Evolutionary conservation across 2,329 filamentous ascomycete species (phyloP).

Genomic region (Cercospora sesami): DNA sequence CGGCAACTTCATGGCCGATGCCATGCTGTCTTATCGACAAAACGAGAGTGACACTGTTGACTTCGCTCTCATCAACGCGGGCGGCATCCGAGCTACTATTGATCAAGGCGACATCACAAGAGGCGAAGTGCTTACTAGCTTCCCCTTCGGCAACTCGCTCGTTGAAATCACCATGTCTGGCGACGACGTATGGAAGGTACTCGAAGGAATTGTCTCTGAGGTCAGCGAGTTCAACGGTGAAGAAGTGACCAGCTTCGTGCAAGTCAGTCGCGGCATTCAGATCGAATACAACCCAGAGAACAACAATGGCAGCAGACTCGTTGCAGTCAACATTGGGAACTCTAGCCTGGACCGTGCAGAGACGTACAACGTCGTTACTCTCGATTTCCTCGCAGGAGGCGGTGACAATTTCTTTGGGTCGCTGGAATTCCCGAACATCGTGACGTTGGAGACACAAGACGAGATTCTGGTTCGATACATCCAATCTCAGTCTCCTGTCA

Average conservation of each 20-base stretch:
- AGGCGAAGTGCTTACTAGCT: slow-evolving; percentile 63
- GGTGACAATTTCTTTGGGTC: slow-evolving; percentile 61
- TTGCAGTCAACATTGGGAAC: slow-evolving; percentile 55
- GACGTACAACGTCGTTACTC: slow-evolving; percentile 60
- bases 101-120: slow-evolving; percentile 62
- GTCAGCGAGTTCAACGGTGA: slow-evolving; percentile 58
- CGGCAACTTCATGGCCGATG: slow-evolving; percentile 49
- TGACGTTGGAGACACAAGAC: slow-evolving; percentile 55
- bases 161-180: slow-evolving; percentile 59
- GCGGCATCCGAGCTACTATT: slow-evolving; percentile 64
- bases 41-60: slow-evolving; percentile 51
- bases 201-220: slow-evolving; percentile 60
- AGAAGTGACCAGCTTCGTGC: slow-evolving; percentile 60
- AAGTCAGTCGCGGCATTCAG: slow-evolving; percentile 59
- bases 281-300: slow-evolving; percentile 59
- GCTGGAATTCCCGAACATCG: slow-evolving; percentile 37
- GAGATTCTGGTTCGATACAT: slow-evolving; percentile 57
- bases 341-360: slow-evolving; percentile 49
- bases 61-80: slow-evolving; percentile 64
- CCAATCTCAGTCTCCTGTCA: slow-evolving; percentile 50
- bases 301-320: slow-evolving; percentile 52
- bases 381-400: slow-evolving; percentile 63
- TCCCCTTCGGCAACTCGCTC: slow-evolving; percentile 66
- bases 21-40: slow-evolving; percentile 62
- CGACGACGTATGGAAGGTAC: slow-evolving; percentile 55